Evolutionary conservation across 176 grass and related monocot genomes (phyloP).

Genomic region (Triticum urartu): DNA sequence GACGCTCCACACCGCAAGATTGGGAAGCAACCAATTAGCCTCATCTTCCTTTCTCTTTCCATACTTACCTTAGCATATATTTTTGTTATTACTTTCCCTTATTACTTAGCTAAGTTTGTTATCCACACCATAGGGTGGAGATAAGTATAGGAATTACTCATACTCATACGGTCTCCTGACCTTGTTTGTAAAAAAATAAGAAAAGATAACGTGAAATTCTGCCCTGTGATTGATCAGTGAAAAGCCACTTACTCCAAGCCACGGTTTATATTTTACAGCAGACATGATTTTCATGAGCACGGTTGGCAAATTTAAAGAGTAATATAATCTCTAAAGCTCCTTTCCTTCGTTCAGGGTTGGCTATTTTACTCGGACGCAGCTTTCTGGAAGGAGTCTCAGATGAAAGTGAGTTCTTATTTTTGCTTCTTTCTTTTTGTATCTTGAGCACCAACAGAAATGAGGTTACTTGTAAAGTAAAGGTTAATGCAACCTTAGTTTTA

Average conservation of each 20-base stretch:
- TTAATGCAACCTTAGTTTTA: not conserved
- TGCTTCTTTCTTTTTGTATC: not conserved
- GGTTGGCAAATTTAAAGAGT: not conserved
- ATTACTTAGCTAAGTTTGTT: not conserved
- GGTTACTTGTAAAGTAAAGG: slow-evolving; percentile 8
- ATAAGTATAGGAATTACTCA: not conserved
- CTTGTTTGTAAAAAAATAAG: not conserved
- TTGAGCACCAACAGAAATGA: slow-evolving; percentile 18
- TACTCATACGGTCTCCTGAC: not conserved
- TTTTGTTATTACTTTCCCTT: not conserved
- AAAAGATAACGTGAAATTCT: not conserved
- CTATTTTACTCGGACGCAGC: slow-evolving; percentile 77
- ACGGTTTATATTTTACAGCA: not conserved
- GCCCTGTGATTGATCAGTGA: not conserved
- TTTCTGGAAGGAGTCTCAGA: slow-evolving; percentile 93
- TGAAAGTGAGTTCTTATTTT: slow-evolving; percentile 63
- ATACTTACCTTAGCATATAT: not conserved
- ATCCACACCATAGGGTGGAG: not conserved
- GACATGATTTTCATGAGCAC: slow-evolving; percentile 2
- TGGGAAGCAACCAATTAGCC: not conserved
- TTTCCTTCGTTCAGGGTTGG: slow-evolving; percentile 77
- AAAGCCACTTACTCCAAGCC: not conserved
- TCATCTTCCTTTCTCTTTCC: not conserved
- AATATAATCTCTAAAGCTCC: not conserved
- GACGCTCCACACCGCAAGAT: not conserved